Evolutionary conservation across 2,329 filamentous ascomycete genomes (phyloP).

Genomic region (Leptosphaerulina australis): DNA sequence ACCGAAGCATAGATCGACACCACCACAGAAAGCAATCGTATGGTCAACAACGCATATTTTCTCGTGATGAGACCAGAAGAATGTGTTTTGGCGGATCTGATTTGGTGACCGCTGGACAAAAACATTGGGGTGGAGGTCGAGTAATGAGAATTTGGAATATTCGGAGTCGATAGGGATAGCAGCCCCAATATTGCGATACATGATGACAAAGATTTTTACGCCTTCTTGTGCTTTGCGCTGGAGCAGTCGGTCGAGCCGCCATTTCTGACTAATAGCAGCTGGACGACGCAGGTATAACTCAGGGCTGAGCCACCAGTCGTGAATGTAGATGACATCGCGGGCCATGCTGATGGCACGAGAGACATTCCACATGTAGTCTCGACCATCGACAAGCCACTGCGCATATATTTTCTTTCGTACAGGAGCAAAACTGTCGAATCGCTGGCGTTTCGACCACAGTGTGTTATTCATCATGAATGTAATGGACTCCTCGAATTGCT

Average conservation of each 20-base stretch:
- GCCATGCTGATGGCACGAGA: constrained; percentile 96
- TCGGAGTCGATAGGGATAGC: constrained; percentile 98
- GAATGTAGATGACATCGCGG: constrained; percentile 96
- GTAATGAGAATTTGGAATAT: constrained; percentile 94
- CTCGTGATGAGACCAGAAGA: constrained; percentile 99
- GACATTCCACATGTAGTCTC: constrained; percentile 99
- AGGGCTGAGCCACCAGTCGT: constrained; percentile 98
- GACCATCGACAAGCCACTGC: constrained; percentile 94
- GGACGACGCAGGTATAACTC: constrained; percentile 94
- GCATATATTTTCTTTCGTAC: constrained; percentile 85
- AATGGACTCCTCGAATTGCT: constrained; percentile 94
- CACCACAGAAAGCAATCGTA: constrained; percentile 92
- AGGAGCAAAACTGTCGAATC: constrained; percentile 93
- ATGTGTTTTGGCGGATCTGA: constrained; percentile 98
- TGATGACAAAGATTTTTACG: constrained; percentile 96
- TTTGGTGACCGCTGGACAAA: constrained; percentile 96
- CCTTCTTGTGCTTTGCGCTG: constrained; percentile 92
- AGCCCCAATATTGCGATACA: constrained; percentile 97
- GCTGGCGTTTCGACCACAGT: constrained; percentile 79
- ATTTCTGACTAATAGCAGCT: constrained; percentile 95
- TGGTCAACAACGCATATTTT: constrained; percentile 98
- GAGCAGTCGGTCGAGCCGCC: constrained; percentile 91
- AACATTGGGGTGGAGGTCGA: constrained; percentile 94
- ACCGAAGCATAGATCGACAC: constrained; percentile 95
- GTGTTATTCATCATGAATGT: constrained; percentile 82